phyloP scores from a whole-genome alignment of 2,329 filamentous ascomycete species.

The Clonostachys rosea region DNA sequence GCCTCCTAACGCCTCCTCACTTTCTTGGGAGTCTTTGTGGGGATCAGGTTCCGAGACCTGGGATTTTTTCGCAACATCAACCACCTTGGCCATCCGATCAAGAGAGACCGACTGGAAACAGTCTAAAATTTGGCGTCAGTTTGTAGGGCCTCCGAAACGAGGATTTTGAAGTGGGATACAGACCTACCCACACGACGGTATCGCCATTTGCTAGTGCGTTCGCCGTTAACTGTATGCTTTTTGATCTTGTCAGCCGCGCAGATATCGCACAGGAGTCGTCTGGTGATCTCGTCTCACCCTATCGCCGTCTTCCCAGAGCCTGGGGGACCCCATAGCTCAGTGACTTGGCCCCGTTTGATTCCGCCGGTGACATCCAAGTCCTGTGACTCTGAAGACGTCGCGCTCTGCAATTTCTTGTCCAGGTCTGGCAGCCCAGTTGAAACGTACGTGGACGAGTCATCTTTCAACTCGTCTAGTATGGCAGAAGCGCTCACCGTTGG shows the following conservation, averaged over 20 bases:
- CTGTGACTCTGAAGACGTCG: constrained; percentile 5
- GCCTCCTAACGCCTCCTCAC: neutral
- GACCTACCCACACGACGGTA: constrained; percentile 80
- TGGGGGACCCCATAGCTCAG: constrained; percentile 84
- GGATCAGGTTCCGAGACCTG: constrained; percentile 8
- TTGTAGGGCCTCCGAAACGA: too few relatives aligned
- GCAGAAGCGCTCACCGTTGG: constrained; percentile 74
- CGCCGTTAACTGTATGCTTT: constrained; percentile 65
- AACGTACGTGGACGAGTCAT: constrained; percentile 43
- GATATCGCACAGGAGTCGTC: too few relatives aligned
- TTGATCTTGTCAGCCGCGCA: constrained; percentile 2
- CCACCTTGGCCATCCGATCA: constrained; percentile 17
- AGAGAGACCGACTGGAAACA: constrained; percentile 36
- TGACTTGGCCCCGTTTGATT: constrained; percentile 70
- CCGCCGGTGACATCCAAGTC: constrained; percentile 38
- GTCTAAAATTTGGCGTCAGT: constrained; percentile 22
- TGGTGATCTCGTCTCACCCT: constrained; percentile 49
- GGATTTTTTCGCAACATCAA: constrained; percentile 10
- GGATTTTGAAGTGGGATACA: constrained; percentile 22
- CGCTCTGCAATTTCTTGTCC: constrained; percentile 36
- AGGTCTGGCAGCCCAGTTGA: constrained; percentile 51
- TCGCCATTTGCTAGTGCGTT: constrained; percentile 56
- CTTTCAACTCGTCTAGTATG: constrained; percentile 57
- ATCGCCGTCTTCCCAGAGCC: constrained; percentile 82
- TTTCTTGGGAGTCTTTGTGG: neutral